Evolutionary conservation across 306 rosid species (phyloP).

Genomic region (Gastrolobium villosum): DNA sequence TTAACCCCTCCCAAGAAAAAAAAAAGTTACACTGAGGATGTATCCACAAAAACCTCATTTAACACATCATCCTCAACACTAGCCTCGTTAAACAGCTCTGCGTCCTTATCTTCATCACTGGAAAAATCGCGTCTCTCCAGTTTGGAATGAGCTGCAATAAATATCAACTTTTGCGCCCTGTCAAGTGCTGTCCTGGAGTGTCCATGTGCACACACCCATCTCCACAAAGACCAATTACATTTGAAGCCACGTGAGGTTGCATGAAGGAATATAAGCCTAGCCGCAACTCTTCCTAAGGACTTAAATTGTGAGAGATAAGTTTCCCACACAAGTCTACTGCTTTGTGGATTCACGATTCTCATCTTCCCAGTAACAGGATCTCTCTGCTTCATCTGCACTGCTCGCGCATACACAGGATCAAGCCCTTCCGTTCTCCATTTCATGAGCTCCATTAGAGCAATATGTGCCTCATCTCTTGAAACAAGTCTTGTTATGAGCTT

Average conservation of each 20-base stretch:
- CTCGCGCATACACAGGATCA: constrained; percentile 69
- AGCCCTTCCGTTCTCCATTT: constrained; percentile 86
- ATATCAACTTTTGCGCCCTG: constrained; percentile 64
- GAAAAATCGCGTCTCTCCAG: constrained; percentile 68
- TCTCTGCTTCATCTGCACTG: constrained; percentile 74
- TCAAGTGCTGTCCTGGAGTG: constrained; percentile 60
- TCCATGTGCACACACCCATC: constrained; percentile 63
- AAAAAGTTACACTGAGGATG: constrained; percentile 64
- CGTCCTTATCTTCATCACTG: constrained; percentile 61
- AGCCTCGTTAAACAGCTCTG: constrained; percentile 56
- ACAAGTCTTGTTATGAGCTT: constrained; percentile 72
- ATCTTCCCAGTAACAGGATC: constrained; percentile 67
- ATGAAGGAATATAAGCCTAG: constrained; percentile 74
- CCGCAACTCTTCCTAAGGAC: constrained; percentile 70
- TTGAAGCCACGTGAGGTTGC: constrained; percentile 74
- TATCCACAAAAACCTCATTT: constrained; percentile 68
- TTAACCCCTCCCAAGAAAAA: constrained; percentile 25
- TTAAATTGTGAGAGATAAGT: constrained; percentile 68
- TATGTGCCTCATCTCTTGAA: constrained; percentile 66
- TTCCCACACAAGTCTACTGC: constrained; percentile 79
- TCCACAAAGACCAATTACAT: constrained; percentile 65
- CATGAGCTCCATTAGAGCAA: constrained; percentile 78
- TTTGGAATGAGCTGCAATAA: constrained; percentile 75
- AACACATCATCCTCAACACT: constrained; percentile 68
- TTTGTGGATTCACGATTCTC: constrained; percentile 71